phyloP scores from a whole-genome alignment of 2,329 filamentous ascomycete species.

The Diplodia seriata region DNA sequence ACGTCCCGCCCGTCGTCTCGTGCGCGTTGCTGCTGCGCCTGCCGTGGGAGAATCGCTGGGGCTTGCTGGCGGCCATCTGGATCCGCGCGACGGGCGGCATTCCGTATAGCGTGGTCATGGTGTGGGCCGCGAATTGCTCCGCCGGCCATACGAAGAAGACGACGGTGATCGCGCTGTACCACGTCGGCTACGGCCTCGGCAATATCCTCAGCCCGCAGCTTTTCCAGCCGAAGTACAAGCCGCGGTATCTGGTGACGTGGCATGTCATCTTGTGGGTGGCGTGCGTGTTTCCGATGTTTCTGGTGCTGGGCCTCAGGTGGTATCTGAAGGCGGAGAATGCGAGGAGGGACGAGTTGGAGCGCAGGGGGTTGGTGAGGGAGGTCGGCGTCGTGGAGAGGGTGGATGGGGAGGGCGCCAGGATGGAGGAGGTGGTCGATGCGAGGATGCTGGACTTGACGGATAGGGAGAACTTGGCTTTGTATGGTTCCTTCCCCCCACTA shows the following conservation, averaged over 20 bases:
- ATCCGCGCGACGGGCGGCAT: constrained; percentile 46
- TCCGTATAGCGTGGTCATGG: constrained; percentile 34
- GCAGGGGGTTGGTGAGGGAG: constrained; percentile 34
- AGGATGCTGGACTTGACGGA: constrained; percentile 30
- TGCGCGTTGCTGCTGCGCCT: constrained; percentile 48
- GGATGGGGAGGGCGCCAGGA: background rate
- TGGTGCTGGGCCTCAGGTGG: constrained; percentile 51
- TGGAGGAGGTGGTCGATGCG: constrained; percentile 24
- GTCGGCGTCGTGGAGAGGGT: constrained; percentile 22
- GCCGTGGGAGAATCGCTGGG: constrained; percentile 50
- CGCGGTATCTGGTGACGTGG: constrained; percentile 44
- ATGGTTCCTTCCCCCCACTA: background rate
- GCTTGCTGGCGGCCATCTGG: constrained; percentile 49
- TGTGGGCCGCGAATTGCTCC: constrained; percentile 18
- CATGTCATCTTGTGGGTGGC: constrained; percentile 45
- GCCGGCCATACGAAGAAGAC: constrained; percentile 54
- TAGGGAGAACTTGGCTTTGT: constrained; percentile 33
- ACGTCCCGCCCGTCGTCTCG: constrained; percentile 48
- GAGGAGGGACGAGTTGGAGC: constrained; percentile 43
- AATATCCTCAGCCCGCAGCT: constrained; percentile 51
- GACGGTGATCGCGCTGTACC: constrained; percentile 51
- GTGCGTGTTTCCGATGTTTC: constrained; percentile 49
- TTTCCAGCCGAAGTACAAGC: constrained; percentile 40
- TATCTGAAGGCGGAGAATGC: constrained; percentile 53
- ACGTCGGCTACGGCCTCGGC: constrained; percentile 47